These are phyloP conservation scores for Amborella trichopoda DNA, from an alignment of 164 flowering plant genomes.

Conservation along the genomic window DNA sequence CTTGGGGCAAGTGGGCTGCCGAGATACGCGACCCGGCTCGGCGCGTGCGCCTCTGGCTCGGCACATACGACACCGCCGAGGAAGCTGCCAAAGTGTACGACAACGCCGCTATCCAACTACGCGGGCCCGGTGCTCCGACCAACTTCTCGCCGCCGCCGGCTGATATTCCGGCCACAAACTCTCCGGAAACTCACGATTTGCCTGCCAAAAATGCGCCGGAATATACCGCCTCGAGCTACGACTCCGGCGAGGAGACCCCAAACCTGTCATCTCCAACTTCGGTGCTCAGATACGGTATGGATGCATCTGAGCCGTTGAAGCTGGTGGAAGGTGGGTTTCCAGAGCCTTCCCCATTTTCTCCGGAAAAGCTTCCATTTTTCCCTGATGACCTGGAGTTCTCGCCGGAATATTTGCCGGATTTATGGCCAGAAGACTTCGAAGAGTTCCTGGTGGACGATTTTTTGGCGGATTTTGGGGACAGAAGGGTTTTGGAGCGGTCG, in stretches of 20 bases:
- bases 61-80: constrained; percentile 81
- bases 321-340: neutral
- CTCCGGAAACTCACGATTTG: constrained; percentile 8
- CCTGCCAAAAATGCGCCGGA: constrained; percentile 9
- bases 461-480: no score
- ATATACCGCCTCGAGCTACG: constrained; percentile 15
- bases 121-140: constrained; percentile 76
- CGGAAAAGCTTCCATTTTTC: neutral
- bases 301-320: constrained; percentile 3
- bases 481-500: no score
- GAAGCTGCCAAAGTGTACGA: constrained; percentile 90
- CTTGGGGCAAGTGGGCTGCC: constrained; percentile 98
- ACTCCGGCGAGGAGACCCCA: constrained; percentile 42
- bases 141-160: constrained; percentile 28
- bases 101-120: constrained; percentile 64
- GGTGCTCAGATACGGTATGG: constrained; percentile 31
- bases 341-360: neutral
- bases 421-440: no score
- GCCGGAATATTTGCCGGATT: neutral
- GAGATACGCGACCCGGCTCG: constrained; percentile 78
- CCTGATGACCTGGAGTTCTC: neutral
- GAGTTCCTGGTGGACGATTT: no score
- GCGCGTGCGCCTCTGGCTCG: constrained; percentile 70
- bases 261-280: constrained; percentile 55
- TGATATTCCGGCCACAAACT: neutral